Percentiles rank a stretch among this genome's conserved stretches.
Evolutionary conservation across 495 filamentous ascomycete genomes (phyloP).

Genomic region (Podospora comata): DNA sequence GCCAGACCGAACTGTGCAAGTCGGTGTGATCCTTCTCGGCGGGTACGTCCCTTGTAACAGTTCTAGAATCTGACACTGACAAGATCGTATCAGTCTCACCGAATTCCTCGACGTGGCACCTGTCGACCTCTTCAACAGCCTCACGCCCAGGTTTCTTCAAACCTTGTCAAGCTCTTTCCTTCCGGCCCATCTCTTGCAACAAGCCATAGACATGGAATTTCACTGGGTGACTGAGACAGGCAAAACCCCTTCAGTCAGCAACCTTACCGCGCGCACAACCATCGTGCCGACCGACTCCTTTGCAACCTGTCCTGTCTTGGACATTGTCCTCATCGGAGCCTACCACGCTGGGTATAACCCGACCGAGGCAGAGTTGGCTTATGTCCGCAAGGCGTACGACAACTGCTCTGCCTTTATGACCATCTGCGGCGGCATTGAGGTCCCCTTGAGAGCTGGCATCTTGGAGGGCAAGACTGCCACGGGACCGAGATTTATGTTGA

Average conservation of each 20-base stretch:
- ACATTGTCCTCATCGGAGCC: conserved; percentile 29
- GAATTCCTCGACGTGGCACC: conserved; percentile 24
- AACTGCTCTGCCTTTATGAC: conserved; percentile 21
- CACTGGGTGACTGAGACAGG: conserved; percentile 25
- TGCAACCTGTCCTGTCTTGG: conserved; percentile 24
- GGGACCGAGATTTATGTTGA: conserved; percentile 20
- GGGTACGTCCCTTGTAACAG: neutral
- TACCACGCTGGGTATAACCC: conserved; percentile 17
- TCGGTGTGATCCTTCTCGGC: conserved; percentile 6
- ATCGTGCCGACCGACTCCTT: conserved; percentile 22
- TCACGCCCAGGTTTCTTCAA: conserved; percentile 13
- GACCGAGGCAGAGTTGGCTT: conserved; percentile 21
- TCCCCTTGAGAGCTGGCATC: conserved; percentile 19
- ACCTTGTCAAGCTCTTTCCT: conserved; percentile 12
- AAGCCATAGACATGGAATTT: conserved; percentile 20
- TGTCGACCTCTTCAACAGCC: conserved; percentile 23
- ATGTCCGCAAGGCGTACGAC: conserved; percentile 23
- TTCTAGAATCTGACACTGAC: neutral
- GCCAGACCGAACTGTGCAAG: neutral
- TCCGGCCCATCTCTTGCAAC: conserved; percentile 14
- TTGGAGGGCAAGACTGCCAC: conserved; percentile 28
- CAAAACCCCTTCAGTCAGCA: neutral
- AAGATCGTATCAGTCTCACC: conserved; percentile 4
- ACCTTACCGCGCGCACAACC: neutral
- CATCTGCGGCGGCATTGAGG: conserved; percentile 28